Evolutionary conservation across 106 monocot species (phyloP).

Genomic region (Dactylorhiza incarnata): DNA sequence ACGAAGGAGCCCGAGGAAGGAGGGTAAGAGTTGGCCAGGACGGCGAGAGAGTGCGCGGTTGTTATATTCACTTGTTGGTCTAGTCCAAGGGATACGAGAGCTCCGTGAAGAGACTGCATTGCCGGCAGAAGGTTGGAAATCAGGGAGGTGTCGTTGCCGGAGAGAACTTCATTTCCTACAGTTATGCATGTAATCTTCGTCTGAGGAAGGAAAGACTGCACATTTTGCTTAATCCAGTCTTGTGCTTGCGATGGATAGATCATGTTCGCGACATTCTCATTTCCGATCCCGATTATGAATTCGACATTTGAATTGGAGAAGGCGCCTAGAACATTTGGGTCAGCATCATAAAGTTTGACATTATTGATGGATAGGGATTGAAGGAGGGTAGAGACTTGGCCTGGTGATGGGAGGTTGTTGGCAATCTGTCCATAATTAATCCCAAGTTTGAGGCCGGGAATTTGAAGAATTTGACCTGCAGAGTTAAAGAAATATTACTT

Average conservation of each 20-base stretch:
- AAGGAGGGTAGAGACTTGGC: conserved; percentile 35
- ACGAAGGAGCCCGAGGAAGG: conserved; percentile 51
- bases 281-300: conserved; percentile 38
- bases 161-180: conserved; percentile 54
- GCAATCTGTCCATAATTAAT: conserved; percentile 69
- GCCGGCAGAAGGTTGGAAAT: conserved; percentile 54
- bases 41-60: conserved; percentile 34
- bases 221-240: conserved; percentile 39
- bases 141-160: conserved; percentile 19
- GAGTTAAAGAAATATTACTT: neutral
- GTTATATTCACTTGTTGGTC: conserved; percentile 39
- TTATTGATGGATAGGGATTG: conserved; percentile 40
- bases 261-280: conserved; percentile 35
- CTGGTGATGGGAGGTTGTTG: conserved; percentile 43
- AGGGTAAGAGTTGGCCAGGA: conserved; percentile 42
- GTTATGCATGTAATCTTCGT: conserved; percentile 46
- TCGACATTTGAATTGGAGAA: conserved; percentile 44
- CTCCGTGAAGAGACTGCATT: conserved; percentile 45
- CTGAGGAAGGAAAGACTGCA: conserved; percentile 42
- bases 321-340: conserved; percentile 32
- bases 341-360: conserved; percentile 57
- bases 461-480: neutral
- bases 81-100: conserved; percentile 28
- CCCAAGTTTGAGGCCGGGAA: conserved; percentile 21
- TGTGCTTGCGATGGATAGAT: conserved; percentile 19